Conservation (phyloP, 2,329 filamentous ascomycete species). For the Fusarium denticulatum region DNA sequence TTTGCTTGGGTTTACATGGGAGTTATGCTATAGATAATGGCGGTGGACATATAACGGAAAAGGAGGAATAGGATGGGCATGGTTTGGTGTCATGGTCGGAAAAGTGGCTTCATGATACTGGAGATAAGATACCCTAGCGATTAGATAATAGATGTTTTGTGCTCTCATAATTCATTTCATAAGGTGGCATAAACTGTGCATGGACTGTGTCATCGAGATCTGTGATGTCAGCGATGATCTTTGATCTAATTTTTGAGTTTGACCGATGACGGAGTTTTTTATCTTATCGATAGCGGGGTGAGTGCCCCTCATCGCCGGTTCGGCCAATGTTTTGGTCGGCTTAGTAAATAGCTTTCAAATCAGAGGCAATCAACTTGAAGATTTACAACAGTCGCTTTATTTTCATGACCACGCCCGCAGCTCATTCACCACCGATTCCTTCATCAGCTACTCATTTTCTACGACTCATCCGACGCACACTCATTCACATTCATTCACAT, state of each 20-base stretch:
- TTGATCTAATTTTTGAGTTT: background rate
- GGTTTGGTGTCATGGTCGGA: conserved; percentile 6
- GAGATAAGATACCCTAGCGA: conserved; percentile 18
- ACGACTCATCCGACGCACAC: background rate
- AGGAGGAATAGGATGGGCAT: background rate
- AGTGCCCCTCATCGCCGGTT: conserved; percentile 18
- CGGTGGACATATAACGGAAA: background rate
- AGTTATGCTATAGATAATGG: background rate
- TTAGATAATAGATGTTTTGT: background rate
- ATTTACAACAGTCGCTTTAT: background rate
- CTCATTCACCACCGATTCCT: rapidly evolving
- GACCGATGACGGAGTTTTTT: conserved; percentile 3
- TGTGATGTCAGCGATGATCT: background rate
- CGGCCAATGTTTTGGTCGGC: conserved; percentile 35
- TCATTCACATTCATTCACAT: background rate
- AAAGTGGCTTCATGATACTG: conserved; percentile 24
- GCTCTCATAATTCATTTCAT: background rate
- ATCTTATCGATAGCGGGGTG: conserved; percentile 31
- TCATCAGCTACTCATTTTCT: background rate
- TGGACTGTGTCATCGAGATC: background rate
- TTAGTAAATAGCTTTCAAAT: conserved; percentile 47
- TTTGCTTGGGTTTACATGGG: background rate
- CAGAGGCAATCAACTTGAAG: conserved; percentile 7
- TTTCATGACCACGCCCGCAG: background rate
- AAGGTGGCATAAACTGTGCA: background rate